Base-by-base conservation (phyloP, 2,329 filamentous ascomycete species). In the Pseudocercospora fijiensis region DNA sequence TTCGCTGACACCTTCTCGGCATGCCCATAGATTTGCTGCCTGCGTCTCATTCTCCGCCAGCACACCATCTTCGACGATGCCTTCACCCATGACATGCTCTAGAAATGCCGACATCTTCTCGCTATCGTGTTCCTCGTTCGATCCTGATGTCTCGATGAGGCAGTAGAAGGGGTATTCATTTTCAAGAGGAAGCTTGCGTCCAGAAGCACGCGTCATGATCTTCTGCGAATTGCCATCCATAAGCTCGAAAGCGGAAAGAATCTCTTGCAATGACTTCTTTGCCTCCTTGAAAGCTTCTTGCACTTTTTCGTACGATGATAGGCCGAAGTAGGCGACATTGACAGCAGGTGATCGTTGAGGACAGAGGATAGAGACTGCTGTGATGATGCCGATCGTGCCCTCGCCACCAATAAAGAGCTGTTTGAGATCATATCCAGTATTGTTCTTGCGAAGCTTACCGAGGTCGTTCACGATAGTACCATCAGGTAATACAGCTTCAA, bases 401-500 rank as follows among this genome's bases (percentile, higher is more conserved):
- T 99, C 95, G 30, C 88, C 91, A 52, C 95, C 95, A 72, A 99
- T 96, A 77, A 99, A 97, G 37, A 97, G 85, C 78, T 97, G 94
- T 82, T 97, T 97, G 62, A 97, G 79, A 76, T 99, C 96, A 78
- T 98, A 99, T 27, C 95, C 95, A 1, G 95, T 99, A 81, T 99
- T 99, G 83, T 99, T 98, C 83, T 99, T 99, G 70, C 95, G 88
- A 63, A 99, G 83, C 64, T 86, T 93, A 70, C 87, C 90, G 30
- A 99, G 86, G 72, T 97, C 92, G 72, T 98, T 88, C 52, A 99
- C 84, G 70, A 99, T 85, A 6, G 92, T 97, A 60, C 95, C 95
- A 75, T 99, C 91, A 0, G 95, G 91, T 45, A 99, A 83, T 8
- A 99, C 96, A 20, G 90, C 95, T 80, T 99, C 94, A 58, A 99